Evolutionary conservation across 1,139 yeast genomes (phyloP), one percentile per base, ranked within the genome.

Genomic region (Suhomyces coccinellae): DNA sequence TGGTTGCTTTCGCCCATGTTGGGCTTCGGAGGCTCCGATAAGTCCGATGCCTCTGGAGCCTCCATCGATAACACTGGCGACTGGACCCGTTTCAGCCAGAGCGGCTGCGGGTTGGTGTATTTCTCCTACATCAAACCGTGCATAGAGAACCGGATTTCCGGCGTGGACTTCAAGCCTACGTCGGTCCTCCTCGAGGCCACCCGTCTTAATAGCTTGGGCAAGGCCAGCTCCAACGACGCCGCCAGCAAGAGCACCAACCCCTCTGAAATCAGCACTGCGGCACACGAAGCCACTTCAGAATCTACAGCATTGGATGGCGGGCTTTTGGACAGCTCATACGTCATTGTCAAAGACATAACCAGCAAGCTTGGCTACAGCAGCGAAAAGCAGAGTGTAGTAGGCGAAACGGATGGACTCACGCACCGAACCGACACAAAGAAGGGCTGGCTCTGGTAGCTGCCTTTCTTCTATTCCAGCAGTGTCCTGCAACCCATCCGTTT

Each of bases 1-100:
- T 83, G 87, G 87, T 62, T 83, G 36, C 66, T 81, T 10, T 61
- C 71, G 15, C 86, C 87, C 6, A 61, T 74, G 55, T 45, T 66
- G 27, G 36, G 50, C 26, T 32, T 43, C 4, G 20, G 43, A 16
- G 34, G 33, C 15, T 8, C 41, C 29, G 12, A 10, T 26, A 12
- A n/a, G 3, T 32, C 34, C n/a, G 13, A 16, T 6, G 26, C 3
- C 12, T 14, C 34, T 6, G 34, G 17, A 6, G 10, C 43, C 33
- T 8, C 20, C 44, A 12, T 41, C 41, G 56, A 54, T 24, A 38
- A 52, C 32, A 54, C 55, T 22, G 46, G 44, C 7, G 58, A 55
- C 40, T 61, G 64, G 65, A 48, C 45, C 12, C 38, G 36, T 8
- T 61, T 60, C 39, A 48, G 58, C 27, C 38, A 44, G 20, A 53